These are phyloP conservation scores for Salinomyces thailandicus DNA, from an alignment of 2,329 filamentous ascomycete species.

Conservation along the genomic window DNA sequence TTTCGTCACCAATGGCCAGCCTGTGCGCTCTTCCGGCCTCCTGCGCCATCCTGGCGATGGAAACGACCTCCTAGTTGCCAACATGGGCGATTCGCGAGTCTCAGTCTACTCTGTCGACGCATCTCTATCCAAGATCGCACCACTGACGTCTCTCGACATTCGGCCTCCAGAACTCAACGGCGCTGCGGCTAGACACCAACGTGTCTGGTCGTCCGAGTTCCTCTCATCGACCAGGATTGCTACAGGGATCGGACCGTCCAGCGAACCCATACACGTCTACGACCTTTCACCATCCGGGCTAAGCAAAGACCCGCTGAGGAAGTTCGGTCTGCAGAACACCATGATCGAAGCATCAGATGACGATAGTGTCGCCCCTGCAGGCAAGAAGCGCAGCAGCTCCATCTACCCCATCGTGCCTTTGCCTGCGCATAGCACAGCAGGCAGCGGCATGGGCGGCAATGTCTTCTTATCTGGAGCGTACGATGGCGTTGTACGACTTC, in stretches of 20 bases:
- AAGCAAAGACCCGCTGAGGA: slow-evolving; percentile 28
- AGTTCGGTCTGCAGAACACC: slow-evolving; percentile 28
- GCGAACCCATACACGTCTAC: slow-evolving; percentile 40
- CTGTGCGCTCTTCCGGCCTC: slow-evolving; percentile 36
- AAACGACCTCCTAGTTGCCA: slow-evolving; percentile 39
- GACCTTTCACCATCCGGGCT: slow-evolving; percentile 39
- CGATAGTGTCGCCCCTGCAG: background rate
- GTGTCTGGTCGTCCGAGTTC: slow-evolving; percentile 44
- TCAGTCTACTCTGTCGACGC: slow-evolving; percentile 23
- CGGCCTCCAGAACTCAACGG: slow-evolving; percentile 4
- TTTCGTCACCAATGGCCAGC: slow-evolving; percentile 35
- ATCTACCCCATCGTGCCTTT: slow-evolving; percentile 39
- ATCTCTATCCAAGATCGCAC: slow-evolving; percentile 20
- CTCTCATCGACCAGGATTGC: slow-evolving; percentile 41
- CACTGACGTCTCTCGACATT: slow-evolving; percentile 29
- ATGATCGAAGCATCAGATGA: slow-evolving; percentile 9
- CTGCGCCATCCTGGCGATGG: slow-evolving; percentile 7
- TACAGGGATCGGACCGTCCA: slow-evolving; percentile 37
- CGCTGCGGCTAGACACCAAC: slow-evolving; percentile 10
- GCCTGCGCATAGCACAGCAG: slow-evolving; percentile 16
- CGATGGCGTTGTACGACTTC: slow-evolving; percentile 47
- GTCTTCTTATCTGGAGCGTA: slow-evolving; percentile 52
- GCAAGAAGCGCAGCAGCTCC: slow-evolving; percentile 18
- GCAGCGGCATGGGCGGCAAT: slow-evolving; percentile 32
- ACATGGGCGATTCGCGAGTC: slow-evolving; percentile 35